phyloP scores from a whole-genome alignment of 2,329 filamentous ascomycete species.

The Claviceps citrina region DNA sequence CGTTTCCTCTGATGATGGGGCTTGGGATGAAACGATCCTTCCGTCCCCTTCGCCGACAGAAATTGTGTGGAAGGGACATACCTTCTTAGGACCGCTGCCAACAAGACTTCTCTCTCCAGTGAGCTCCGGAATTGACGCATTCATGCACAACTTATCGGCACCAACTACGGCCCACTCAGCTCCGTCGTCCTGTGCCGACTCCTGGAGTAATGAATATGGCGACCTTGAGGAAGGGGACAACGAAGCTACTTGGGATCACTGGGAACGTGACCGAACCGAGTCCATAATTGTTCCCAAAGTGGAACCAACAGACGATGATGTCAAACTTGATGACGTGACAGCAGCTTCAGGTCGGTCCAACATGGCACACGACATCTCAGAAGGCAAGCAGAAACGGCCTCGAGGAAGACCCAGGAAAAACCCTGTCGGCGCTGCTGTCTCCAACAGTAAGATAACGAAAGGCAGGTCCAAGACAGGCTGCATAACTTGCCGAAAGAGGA shows the following conservation, averaged over 20 bases:
- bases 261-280: conserved; percentile 33
- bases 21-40: conserved; percentile 13
- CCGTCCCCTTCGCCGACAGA: conserved; percentile 20
- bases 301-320: conserved; percentile 41
- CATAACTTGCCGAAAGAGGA: conserved; percentile 50
- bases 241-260: conserved; percentile 33
- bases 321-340: conserved; percentile 37
- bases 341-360: conserved; percentile 17
- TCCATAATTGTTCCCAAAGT: conserved; percentile 36
- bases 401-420: conserved; percentile 74
- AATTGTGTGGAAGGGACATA: conserved; percentile 14
- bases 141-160: conserved; percentile 23
- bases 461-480: conserved; percentile 57
- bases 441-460: conserved; percentile 58
- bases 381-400: conserved; percentile 43
- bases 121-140: conserved; percentile 33
- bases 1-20: conserved; percentile 28
- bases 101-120: conserved; percentile 37
- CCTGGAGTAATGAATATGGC: conserved; percentile 28
- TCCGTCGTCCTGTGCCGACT: conserved; percentile 30
- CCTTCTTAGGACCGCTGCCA: conserved; percentile 18
- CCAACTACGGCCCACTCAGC: conserved; percentile 30
- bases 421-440: conserved; percentile 43
- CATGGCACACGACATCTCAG: conserved; percentile 12
- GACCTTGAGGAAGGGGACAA: conserved; percentile 24